Conservation (phyloP, 2,329 filamentous ascomycete genomes). For the Diaporthe humulicola region DNA sequence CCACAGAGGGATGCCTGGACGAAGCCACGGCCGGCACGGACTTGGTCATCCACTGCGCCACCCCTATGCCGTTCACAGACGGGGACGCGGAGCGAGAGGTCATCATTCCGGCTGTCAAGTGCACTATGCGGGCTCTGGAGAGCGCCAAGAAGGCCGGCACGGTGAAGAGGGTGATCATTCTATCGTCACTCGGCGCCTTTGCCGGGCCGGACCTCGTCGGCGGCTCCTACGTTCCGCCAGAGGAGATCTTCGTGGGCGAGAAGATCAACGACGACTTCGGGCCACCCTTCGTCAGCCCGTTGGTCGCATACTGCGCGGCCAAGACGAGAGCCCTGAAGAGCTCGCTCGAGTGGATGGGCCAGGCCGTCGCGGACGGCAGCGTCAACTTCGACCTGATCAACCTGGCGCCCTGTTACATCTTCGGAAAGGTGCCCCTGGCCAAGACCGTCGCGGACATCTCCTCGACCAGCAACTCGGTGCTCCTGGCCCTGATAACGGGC, state of each 20-base stretch:
- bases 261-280: conserved; percentile 34
- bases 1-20: conserved; percentile 27
- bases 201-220: conserved; percentile 19
- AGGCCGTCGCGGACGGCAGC: conserved; percentile 33
- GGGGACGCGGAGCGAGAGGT: conserved; percentile 39
- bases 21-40: conserved; percentile 31
- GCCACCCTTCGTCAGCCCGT: conserved; percentile 33
- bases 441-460: conserved; percentile 28
- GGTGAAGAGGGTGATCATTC: conserved; percentile 41
- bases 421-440: conserved; percentile 37
- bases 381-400: conserved; percentile 39
- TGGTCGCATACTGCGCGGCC: conserved; percentile 38
- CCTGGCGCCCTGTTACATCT: conserved; percentile 36
- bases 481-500: conserved; percentile 29
- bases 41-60: conserved; percentile 33
- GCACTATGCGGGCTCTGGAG: conserved; percentile 42
- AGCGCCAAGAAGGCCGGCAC: conserved; percentile 39
- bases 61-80: conserved; percentile 24
- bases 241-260: conserved; percentile 26
- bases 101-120: conserved; percentile 41
- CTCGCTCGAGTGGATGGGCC: conserved; percentile 37
- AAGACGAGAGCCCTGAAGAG: conserved; percentile 38
- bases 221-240: conserved; percentile 18
- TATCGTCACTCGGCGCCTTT: conserved; percentile 38
- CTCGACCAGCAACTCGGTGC: conserved; percentile 34